Evolutionary conservation across 1,284 basidiomycete genomes (phyloP).

Genomic region (Marasmius sp.): DNA sequence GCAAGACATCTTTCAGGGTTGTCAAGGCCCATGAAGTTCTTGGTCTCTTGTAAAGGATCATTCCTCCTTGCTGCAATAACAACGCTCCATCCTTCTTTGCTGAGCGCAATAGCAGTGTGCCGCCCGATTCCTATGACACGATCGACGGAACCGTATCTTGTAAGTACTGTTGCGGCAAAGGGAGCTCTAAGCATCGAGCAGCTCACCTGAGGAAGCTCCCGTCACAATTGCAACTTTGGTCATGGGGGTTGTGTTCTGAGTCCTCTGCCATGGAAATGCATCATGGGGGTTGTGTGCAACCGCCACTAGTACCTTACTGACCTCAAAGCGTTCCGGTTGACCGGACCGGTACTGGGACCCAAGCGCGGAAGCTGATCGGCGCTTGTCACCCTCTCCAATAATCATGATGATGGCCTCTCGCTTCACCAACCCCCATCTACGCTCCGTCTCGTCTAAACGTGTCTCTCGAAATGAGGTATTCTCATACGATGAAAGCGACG

Average conservation of each 20-base stretch:
- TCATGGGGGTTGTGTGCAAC: too few relatives aligned
- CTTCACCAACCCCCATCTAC: background rate
- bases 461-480: background rate
- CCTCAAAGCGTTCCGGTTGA: too few relatives aligned
- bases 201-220: constrained; percentile 15
- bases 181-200: background rate
- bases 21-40: constrained; percentile 41
- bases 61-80: constrained; percentile 58
- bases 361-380: too few relatives aligned
- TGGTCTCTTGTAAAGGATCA: constrained; percentile 60
- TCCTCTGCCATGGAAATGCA: background rate
- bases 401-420: background rate
- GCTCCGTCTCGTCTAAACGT: background rate
- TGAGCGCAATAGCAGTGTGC: constrained; percentile 45
- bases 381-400: too few relatives aligned
- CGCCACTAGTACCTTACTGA: too few relatives aligned
- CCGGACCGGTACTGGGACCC: too few relatives aligned
- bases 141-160: background rate
- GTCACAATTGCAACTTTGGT: constrained; percentile 13
- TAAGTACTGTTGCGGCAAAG: background rate
- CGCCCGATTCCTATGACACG: constrained; percentile 32
- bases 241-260: background rate
- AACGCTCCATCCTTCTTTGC: constrained; percentile 58
- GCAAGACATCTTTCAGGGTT: constrained; percentile 33
- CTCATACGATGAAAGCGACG: background rate